These are phyloP conservation scores for Bromus sterilis DNA, from an alignment of 176 grass and related monocot species.

Conservation along the genomic window DNA sequence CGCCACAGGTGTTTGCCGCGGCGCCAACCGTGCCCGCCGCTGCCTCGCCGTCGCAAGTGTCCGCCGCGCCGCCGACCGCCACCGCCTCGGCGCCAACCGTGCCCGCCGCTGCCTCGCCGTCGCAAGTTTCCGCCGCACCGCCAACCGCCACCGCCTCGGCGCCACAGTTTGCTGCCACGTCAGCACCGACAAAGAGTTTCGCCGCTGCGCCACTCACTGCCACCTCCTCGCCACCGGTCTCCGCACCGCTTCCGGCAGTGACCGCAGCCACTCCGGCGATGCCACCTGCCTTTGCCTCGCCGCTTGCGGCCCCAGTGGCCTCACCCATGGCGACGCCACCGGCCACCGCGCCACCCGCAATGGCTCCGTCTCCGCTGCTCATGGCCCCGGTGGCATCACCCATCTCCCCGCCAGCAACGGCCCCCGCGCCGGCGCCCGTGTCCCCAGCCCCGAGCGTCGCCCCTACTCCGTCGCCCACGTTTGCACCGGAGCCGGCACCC, in stretches of 20 bases:
- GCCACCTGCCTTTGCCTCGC: slow-evolving; percentile 2
- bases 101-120: neutral
- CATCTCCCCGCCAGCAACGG: neutral
- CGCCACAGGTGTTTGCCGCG: neutral
- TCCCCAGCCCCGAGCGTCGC: slow-evolving; percentile 27
- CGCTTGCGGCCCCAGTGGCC: slow-evolving; percentile 8
- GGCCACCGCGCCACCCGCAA: neutral
- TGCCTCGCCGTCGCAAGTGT: neutral
- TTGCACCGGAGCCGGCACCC: slow-evolving; percentile 2
- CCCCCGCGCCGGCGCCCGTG: slow-evolving; percentile 22
- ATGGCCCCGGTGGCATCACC: slow-evolving; percentile 15
- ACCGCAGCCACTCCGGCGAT: slow-evolving; percentile 2
- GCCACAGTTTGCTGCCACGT: neutral
- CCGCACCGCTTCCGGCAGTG: slow-evolving; percentile 6
- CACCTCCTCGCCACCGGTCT: slow-evolving; percentile 12
- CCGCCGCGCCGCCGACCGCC: neutral
- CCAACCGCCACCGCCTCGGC: slow-evolving; percentile 6
- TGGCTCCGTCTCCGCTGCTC: slow-evolving; percentile 25
- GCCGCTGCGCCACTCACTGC: neutral
- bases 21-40: neutral
- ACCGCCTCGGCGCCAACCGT: neutral
- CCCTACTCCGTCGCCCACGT: slow-evolving; percentile 17
- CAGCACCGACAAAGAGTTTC: neutral
- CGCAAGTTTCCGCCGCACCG: slow-evolving; percentile 11
- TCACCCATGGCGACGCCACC: slow-evolving; percentile 35